These are phyloP conservation scores for Umbellularia californica DNA, from an alignment of 164 flowering plant species.

Conservation along the genomic window DNA sequence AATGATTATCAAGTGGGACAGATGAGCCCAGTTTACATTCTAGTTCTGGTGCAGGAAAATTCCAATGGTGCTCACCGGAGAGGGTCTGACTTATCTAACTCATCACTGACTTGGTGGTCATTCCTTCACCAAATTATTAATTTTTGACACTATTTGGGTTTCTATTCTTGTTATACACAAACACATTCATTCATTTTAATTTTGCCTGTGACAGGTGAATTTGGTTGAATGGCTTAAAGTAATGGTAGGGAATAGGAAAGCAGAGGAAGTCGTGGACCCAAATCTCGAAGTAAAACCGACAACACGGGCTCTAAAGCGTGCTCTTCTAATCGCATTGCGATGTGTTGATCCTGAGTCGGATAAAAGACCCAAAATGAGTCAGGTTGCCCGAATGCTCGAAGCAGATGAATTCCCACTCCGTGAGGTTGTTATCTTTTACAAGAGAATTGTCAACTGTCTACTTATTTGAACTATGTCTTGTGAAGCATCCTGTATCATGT, in stretches of 20 bases:
- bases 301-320: slow-evolving; percentile 34
- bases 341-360: slow-evolving; percentile 49
- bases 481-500: background rate
- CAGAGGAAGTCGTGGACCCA: slow-evolving; percentile 45
- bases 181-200: no score
- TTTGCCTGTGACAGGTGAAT: slow-evolving; percentile 30
- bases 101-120: no score
- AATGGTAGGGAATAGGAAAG: slow-evolving; percentile 38
- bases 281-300: slow-evolving; percentile 32
- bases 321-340: slow-evolving; percentile 40
- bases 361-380: slow-evolving; percentile 43
- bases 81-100: no score
- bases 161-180: no score
- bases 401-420: slow-evolving; percentile 32
- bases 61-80: no score
- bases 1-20: no score
- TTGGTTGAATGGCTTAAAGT: slow-evolving; percentile 52
- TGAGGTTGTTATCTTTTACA: slow-evolving; percentile 20
- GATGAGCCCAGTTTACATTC: no score
- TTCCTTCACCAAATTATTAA: no score
- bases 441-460: background rate
- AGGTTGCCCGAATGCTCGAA: slow-evolving; percentile 38
- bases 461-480: background rate
- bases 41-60: no score
- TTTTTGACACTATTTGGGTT: no score